These are phyloP conservation scores for Gossypium turneri DNA, from an alignment of 345 rosid genomes.

Conservation along the genomic window DNA sequence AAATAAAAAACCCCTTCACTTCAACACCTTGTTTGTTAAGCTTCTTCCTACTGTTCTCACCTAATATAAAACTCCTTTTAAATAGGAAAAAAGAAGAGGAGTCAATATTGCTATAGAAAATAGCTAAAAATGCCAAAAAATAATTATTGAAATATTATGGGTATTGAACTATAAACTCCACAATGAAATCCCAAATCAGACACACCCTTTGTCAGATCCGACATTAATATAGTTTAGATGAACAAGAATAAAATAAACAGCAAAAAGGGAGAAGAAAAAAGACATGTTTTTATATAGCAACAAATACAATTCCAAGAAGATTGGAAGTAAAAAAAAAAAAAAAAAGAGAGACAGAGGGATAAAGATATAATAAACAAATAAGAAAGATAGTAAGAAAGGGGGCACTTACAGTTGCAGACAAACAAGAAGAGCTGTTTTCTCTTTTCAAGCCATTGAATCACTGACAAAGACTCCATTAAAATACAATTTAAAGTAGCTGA, in stretches of 20 bases:
- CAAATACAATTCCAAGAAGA: slow-evolving; percentile 8
- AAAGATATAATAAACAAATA: slow-evolving; percentile 22
- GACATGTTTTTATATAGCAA: not conserved
- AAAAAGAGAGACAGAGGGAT: slow-evolving; percentile 9
- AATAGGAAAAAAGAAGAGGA: not conserved
- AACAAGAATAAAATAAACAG: too few species aligned
- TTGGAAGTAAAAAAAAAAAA: slow-evolving; percentile 11
- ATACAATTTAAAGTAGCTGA: slow-evolving; percentile 18
- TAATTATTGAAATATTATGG: too few species aligned
- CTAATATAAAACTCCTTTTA: not conserved
- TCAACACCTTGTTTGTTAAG: too few species aligned
- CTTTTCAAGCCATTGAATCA: slow-evolving; percentile 36
- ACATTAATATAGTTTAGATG: too few species aligned
- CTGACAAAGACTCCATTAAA: slow-evolving; percentile 44
- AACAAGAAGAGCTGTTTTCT: slow-evolving; percentile 25
- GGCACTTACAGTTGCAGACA: slow-evolving; percentile 27
- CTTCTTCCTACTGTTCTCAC: not conserved
- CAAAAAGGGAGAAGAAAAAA: too few species aligned
- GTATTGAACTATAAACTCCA: too few species aligned
- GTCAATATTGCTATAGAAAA: too few species aligned
- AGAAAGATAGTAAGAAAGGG: slow-evolving; percentile 18
- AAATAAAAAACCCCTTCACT: not conserved
- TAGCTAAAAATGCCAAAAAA: too few species aligned
- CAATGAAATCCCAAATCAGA: too few species aligned
- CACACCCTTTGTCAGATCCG: too few species aligned